phyloP scores from a whole-genome alignment of 768 basidiomycete species.

The Hericium erinaceus region DNA sequence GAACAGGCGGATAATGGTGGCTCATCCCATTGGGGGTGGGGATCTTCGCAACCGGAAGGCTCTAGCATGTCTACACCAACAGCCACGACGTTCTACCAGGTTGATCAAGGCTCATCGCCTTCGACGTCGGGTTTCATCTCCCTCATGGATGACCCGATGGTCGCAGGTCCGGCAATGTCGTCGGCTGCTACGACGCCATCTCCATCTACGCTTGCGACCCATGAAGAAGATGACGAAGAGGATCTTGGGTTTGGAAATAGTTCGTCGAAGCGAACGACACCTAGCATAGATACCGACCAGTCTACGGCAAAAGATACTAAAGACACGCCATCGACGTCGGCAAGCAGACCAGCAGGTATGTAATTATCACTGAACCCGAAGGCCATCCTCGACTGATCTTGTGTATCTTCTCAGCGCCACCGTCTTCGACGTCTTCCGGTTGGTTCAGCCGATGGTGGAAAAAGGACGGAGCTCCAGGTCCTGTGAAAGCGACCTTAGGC shows the following conservation, averaged over 20 bases:
- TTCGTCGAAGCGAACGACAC: conserved; percentile 29
- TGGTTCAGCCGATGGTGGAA: conserved; percentile 86
- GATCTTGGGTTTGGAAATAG: conserved; percentile 89
- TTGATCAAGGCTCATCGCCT: conserved; percentile 30
- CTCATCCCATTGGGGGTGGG: conserved; percentile 49
- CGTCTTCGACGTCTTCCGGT: conserved; percentile 23
- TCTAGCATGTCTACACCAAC: conserved; percentile 51
- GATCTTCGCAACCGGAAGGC: conserved; percentile 31
- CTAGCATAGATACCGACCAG: conserved; percentile 20
- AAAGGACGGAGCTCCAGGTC: conserved; percentile 53
- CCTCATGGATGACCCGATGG: conserved; percentile 59
- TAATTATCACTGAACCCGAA: not conserved
- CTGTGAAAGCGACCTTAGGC: conserved; percentile 87
- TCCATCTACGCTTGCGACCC: conserved; percentile 10
- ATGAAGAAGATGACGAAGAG: conserved; percentile 62
- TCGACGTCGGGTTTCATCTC: conserved; percentile 50
- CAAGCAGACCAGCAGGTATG: conserved; percentile 20
- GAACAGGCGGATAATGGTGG: conserved; percentile 13
- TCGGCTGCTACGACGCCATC: conserved; percentile 10
- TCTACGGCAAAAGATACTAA: conserved; percentile 17
- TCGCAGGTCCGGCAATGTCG: conserved; percentile 25
- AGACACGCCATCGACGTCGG: conserved; percentile 4
- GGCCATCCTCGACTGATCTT: not conserved
- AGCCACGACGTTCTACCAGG: conserved; percentile 51
- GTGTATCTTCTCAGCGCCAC: conserved; percentile 2